Conservation (phyloP, 352 stramenopile species). For the Phytophthora gonapodyides region DNA sequence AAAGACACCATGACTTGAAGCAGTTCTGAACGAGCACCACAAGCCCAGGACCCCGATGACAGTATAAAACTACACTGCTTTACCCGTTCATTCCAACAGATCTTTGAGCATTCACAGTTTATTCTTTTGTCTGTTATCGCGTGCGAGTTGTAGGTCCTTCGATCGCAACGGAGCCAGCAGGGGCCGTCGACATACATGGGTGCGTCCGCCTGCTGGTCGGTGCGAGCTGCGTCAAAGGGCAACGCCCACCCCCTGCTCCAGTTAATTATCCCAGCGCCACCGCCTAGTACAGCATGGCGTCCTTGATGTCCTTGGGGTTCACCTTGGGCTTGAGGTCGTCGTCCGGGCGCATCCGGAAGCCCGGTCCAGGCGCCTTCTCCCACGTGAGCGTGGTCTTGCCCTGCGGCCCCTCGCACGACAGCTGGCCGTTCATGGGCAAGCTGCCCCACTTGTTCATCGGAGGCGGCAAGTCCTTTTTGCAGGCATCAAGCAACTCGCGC, state of each 20-base stretch:
- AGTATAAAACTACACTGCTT: too few species aligned
- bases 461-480: constrained; percentile 93
- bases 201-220: constrained; percentile 25
- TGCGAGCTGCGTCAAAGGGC: constrained; percentile 14
- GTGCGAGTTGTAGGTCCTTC: constrained; percentile 26
- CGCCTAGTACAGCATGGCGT: constrained; percentile 88
- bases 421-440: constrained; percentile 99
- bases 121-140: constrained; percentile 32
- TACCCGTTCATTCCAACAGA: background rate
- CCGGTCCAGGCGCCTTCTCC: constrained; percentile 80
- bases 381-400: constrained; percentile 95
- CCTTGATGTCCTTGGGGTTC: constrained; percentile 93
- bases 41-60: too few species aligned
- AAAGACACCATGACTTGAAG: too few species aligned
- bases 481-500: constrained; percentile 96
- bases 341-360: constrained; percentile 92
- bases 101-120: constrained; percentile 39
- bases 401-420: constrained; percentile 97
- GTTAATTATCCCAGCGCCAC: constrained; percentile 31
- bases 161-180: constrained; percentile 22
- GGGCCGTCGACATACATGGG: constrained; percentile 30
- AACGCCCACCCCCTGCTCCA: constrained; percentile 21
- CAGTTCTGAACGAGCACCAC: too few species aligned
- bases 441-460: constrained; percentile 98
- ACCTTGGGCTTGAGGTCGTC: constrained; percentile 93